Percentiles rank a stretch among this genome's conserved stretches.
phyloP scores from a whole-genome alignment of 2,329 filamentous ascomycete genomes.

The Bisporella sp. region DNA sequence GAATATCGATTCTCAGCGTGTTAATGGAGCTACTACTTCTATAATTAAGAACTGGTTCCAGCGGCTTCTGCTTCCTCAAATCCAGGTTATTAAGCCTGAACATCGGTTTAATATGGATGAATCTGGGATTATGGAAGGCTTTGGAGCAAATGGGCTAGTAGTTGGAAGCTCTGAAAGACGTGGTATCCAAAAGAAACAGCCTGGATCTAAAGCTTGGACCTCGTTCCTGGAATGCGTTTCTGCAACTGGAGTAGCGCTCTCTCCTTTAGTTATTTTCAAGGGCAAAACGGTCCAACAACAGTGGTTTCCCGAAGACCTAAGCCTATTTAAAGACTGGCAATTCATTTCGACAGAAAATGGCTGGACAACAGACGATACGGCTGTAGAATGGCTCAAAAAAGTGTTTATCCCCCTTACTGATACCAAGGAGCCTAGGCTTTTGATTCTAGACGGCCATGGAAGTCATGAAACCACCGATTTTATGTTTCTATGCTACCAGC shows the following conservation, averaged over 20 bases:
- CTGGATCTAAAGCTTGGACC: constrained; percentile 1
- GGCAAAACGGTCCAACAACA: constrained; percentile 6
- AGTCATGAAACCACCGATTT: constrained; percentile 2
- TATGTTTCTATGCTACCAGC: neutral
- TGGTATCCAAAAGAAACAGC: constrained; percentile 2
- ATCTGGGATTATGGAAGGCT: constrained; percentile 2
- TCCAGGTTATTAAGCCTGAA: neutral
- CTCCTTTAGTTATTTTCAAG: constrained; percentile 7
- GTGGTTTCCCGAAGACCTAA: constrained; percentile 1
- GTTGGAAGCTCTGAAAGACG: neutral
- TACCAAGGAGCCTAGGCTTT: neutral
- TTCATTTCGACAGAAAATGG: constrained; percentile 5
- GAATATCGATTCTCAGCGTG: neutral
- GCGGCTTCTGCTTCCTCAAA: neutral
- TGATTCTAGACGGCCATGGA: constrained; percentile 1
- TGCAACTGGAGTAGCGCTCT: neutral
- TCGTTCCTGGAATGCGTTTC: constrained; percentile 1
- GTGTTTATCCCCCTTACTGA: neutral
- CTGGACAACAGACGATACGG: constrained; percentile 3
- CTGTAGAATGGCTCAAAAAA: constrained; percentile 6
- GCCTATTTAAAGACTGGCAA: neutral
- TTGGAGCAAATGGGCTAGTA: neutral
- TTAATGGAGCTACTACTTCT: constrained; percentile 1
- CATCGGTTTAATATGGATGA: constrained; percentile 4
- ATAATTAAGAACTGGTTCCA: constrained; percentile 2